phyloP scores from a whole-genome alignment of 2,329 filamentous ascomycete genomes.

The Penicillium oxalicum region DNA sequence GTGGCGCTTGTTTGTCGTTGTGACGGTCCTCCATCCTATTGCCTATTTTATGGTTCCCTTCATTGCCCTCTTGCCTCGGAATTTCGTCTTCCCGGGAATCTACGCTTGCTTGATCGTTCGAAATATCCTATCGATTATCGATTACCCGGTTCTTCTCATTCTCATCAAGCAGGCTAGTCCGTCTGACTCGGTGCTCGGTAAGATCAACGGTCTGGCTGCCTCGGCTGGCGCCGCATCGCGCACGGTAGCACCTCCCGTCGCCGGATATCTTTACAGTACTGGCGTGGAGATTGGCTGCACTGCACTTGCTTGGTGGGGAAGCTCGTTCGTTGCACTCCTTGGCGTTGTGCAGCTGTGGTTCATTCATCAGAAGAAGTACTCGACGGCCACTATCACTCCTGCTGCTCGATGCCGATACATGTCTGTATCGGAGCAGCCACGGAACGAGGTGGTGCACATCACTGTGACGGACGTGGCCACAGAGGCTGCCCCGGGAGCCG shows the following conservation, averaged over 20 bases:
- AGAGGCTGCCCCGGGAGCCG: background rate
- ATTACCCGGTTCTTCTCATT: slow-evolving; percentile 63
- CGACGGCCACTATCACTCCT: slow-evolving; percentile 34
- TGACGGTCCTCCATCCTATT: slow-evolving; percentile 60
- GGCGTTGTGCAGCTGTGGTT: slow-evolving; percentile 54
- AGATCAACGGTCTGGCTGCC: slow-evolving; percentile 67
- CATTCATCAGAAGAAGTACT: slow-evolving; percentile 46
- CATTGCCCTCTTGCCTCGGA: slow-evolving; percentile 52
- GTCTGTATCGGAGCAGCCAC: slow-evolving; percentile 12
- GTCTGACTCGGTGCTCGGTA: slow-evolving; percentile 56
- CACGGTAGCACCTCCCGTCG: slow-evolving; percentile 63
- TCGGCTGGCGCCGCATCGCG: slow-evolving; percentile 65
- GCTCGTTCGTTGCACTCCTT: slow-evolving; percentile 49
- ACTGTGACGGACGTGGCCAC: slow-evolving; percentile 24
- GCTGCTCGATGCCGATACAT: slow-evolving; percentile 26
- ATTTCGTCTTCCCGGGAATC: slow-evolving; percentile 54
- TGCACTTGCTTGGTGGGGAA: slow-evolving; percentile 59
- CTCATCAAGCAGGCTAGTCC: slow-evolving; percentile 67
- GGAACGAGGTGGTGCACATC: slow-evolving; percentile 25
- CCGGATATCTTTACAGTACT: slow-evolving; percentile 60
- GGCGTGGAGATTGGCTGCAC: slow-evolving; percentile 54
- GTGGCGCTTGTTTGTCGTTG: slow-evolving; percentile 60
- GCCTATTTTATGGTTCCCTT: slow-evolving; percentile 66
- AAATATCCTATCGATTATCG: slow-evolving; percentile 63
- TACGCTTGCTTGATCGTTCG: slow-evolving; percentile 61